phyloP scores from a whole-genome alignment of 1,139 yeast genomes.

The Hanseniaspora sp. region DNA sequence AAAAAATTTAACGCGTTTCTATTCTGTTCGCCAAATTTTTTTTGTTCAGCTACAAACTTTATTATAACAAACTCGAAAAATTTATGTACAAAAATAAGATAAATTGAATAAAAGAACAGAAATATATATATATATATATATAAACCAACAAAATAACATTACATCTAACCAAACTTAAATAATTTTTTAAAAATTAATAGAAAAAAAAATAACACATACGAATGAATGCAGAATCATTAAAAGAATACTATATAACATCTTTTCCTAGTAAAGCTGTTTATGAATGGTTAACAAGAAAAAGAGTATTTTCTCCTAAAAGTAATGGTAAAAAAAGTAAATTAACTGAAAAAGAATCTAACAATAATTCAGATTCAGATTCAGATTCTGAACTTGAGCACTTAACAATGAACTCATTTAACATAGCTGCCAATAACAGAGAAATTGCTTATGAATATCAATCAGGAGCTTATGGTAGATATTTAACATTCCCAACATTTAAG shows the following conservation, averaged over 20 bases:
- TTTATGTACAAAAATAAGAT: not conserved
- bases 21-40: not conserved
- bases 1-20: not conserved
- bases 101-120: no score
- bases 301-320: not conserved
- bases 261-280: slow-evolving; percentile 13
- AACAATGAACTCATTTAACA: slow-evolving; percentile 6
- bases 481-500: slow-evolving; percentile 53
- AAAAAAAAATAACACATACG: not conserved
- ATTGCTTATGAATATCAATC: slow-evolving; percentile 81
- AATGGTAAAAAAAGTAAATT: not conserved
- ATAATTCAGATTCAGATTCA: not conserved
- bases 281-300: slow-evolving; percentile 14
- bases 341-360: not conserved
- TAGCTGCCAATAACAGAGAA: slow-evolving; percentile 49
- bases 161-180: no score
- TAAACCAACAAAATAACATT: no score
- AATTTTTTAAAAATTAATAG: no score
- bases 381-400: slow-evolving; percentile 11
- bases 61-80: no score
- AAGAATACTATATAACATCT: slow-evolving; percentile 8
- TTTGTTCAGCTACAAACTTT: not conserved
- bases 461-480: slow-evolving; percentile 83
- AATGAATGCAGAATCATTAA: slow-evolving; percentile 8
- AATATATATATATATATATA: no score